phyloP scores from a whole-genome alignment of 2,329 filamentous ascomycete genomes.

The Pseudocercospora macadamiae region DNA sequence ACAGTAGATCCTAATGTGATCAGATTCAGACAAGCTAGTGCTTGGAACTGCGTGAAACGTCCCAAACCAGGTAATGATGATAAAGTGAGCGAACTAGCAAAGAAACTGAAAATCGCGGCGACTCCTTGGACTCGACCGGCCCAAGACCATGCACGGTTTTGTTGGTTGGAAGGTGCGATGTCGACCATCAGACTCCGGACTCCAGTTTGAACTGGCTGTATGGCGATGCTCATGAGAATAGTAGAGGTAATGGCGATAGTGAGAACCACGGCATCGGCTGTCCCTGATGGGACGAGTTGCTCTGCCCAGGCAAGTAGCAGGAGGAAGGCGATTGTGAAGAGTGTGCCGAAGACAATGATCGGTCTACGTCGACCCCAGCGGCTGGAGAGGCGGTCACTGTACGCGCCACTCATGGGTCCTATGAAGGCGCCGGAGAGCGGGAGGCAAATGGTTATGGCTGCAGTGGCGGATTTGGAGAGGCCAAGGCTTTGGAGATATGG shows the following conservation, averaged over 20 bases:
- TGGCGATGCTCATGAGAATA: conserved; percentile 14
- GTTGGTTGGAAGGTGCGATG: conserved; percentile 17
- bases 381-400: conserved; percentile 20
- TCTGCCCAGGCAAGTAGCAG: conserved; percentile 22
- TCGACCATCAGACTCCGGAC: conserved; percentile 24
- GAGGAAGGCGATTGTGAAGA: conserved; percentile 12
- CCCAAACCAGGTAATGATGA: conserved; percentile 18
- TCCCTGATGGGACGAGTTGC: conserved; percentile 4
- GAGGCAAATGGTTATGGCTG: conserved; percentile 25
- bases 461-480: conserved; percentile 26
- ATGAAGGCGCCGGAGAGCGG: conserved; percentile 26
- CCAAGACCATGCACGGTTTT: conserved; percentile 20
- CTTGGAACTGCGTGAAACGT: conserved; percentile 23
- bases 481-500: conserved; percentile 26
- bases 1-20: conserved; percentile 24
- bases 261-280: not conserved
- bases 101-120: conserved; percentile 25
- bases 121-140: conserved; percentile 23
- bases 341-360: conserved; percentile 22
- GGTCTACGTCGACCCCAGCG: conserved; percentile 24
- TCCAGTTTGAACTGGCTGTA: conserved; percentile 26
- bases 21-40: conserved; percentile 23
- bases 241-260: conserved; percentile 20
- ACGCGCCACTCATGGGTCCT: conserved; percentile 17
- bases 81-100: conserved; percentile 21